Percentiles rank a stretch among this genome's conserved stretches.
Conservation (phyloP, 768 basidiomycete species). For the Agrocybe praecox region DNA sequence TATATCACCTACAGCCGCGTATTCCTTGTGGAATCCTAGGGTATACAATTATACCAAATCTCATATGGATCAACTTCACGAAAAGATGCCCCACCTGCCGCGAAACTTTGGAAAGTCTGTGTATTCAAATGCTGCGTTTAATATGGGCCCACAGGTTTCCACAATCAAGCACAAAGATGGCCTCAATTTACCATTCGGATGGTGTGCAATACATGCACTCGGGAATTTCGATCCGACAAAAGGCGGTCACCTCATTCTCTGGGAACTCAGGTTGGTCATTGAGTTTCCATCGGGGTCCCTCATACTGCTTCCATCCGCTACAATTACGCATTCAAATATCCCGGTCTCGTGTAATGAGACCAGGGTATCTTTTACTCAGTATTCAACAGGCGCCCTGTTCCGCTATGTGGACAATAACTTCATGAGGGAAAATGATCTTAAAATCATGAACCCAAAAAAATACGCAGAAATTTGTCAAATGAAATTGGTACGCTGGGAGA, state of each 20-base stretch:
- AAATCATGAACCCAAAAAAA: background rate
- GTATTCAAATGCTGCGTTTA: conserved; percentile 5
- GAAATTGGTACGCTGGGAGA: background rate
- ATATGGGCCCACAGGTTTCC: conserved; percentile 5
- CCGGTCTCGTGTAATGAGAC: background rate
- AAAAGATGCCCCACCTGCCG: background rate
- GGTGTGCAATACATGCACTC: conserved; percentile 5
- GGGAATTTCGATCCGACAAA: conserved; percentile 3
- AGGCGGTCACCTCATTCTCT: conserved; percentile 5
- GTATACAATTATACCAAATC: background rate
- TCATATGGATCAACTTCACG: background rate
- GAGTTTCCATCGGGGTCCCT: conserved; percentile 4
- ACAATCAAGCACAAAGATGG: conserved; percentile 2
- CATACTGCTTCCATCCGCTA: conserved; percentile 6
- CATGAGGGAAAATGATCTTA: background rate
- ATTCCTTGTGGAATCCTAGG: background rate
- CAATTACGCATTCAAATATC: conserved; percentile 5
- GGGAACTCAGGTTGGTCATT: background rate
- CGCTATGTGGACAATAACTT: conserved; percentile 6
- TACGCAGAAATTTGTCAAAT: background rate
- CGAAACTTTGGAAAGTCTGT: background rate
- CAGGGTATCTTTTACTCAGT: conserved; percentile 3
- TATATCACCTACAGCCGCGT: background rate
- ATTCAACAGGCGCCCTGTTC: conserved; percentile 2
- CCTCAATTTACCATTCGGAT: conserved; percentile 8